phyloP scores from a whole-genome alignment of 1,284 basidiomycete species.

The Tetrapyrgos nigripes region DNA sequence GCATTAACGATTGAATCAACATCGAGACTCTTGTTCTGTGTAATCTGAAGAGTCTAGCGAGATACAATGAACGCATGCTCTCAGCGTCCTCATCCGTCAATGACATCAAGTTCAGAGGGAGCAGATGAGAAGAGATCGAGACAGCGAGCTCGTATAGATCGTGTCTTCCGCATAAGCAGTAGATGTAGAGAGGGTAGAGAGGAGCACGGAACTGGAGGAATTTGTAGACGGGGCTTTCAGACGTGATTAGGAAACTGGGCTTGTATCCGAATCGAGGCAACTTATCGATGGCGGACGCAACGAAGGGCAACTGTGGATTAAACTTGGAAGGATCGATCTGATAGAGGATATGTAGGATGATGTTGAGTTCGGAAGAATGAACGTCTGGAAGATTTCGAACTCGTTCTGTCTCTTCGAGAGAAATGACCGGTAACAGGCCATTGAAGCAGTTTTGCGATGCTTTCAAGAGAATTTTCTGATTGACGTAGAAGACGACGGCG shows the following conservation, averaged over 20 bases:
- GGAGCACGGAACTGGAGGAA: constrained; percentile 7
- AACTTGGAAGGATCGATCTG: too few species aligned
- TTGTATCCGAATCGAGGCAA: background rate
- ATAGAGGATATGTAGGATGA: background rate
- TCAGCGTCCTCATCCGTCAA: constrained; percentile 12
- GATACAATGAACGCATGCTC: constrained; percentile 13
- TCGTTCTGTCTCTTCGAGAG: background rate
- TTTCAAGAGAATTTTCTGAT: background rate
- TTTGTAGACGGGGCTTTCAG: background rate
- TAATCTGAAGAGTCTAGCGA: constrained; percentile 6
- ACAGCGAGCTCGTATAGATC: constrained; percentile 13
- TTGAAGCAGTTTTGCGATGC: background rate
- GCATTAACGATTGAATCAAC: background rate
- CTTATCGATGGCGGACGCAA: background rate
- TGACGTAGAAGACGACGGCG: background rate
- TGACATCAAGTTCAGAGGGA: constrained; percentile 1
- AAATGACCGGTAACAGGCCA: background rate
- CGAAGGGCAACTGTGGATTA: too few species aligned
- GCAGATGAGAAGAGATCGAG: constrained; percentile 12
- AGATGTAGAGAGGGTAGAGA: constrained; percentile 11
- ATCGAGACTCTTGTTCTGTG: background rate
- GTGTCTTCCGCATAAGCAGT: constrained; percentile 11
- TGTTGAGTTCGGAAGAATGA: background rate
- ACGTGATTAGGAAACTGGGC: background rate
- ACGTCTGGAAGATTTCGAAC: background rate